Conservation (phyloP, 2,329 filamentous ascomycete genomes). For the Microcyclosporella mali region DNA sequence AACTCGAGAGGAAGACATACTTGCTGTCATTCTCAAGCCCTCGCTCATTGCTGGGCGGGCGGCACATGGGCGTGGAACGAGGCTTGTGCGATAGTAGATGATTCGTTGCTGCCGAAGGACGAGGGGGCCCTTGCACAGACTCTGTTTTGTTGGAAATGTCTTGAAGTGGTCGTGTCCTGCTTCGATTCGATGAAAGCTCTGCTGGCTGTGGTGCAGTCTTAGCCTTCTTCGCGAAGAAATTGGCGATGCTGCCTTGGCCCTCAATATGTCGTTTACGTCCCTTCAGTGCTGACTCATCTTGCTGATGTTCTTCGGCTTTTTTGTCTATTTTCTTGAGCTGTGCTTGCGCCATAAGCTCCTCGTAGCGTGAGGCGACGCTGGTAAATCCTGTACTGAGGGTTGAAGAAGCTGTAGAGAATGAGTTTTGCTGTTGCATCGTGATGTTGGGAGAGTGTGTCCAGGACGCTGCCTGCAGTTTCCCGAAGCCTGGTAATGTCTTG, state of each 20-base stretch:
- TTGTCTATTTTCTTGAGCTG: constrained; percentile 24
- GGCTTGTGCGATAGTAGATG: constrained; percentile 19
- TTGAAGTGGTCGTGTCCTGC: constrained; percentile 18
- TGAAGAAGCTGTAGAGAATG: constrained; percentile 26
- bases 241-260: constrained; percentile 48
- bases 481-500: constrained; percentile 9
- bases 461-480: constrained; percentile 12
- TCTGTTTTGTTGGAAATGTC: constrained; percentile 13
- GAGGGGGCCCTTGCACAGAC: background rate
- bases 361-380: constrained; percentile 35
- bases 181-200: background rate
- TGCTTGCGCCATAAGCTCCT: constrained; percentile 35
- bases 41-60: constrained; percentile 20
- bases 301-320: constrained; percentile 20
- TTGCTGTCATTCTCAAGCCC: constrained; percentile 27
- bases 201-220: constrained; percentile 1
- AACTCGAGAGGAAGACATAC: constrained; percentile 46
- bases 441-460: constrained; percentile 16
- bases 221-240: constrained; percentile 43
- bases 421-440: constrained; percentile 23
- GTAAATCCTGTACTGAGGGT: constrained; percentile 28
- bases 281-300: constrained; percentile 23
- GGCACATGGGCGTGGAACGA: constrained; percentile 29
- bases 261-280: constrained; percentile 36
- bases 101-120: background rate